A percentile compares a stretch with the other conserved stretches of the same genome.
Evolutionary conservation across 805 yeast species (phyloP).

Genomic region (Phaffomyces antillensis): DNA sequence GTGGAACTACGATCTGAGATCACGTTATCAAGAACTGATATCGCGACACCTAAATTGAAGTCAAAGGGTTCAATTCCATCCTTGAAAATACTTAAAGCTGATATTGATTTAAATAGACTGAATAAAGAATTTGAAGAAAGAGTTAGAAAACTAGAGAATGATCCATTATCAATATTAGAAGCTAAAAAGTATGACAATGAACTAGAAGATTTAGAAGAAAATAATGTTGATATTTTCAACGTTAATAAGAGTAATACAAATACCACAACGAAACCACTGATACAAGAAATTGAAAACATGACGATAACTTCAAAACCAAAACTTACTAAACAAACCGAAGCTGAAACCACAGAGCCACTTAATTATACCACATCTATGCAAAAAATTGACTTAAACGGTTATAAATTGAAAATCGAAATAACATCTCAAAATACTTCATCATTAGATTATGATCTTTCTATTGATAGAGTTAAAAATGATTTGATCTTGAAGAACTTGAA

Average conservation of each 20-base stretch:
- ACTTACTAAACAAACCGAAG: not conserved
- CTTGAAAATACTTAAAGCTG: constrained; percentile 39
- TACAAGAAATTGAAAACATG: constrained; percentile 45
- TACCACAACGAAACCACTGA: constrained; percentile 33
- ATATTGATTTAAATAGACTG: constrained; percentile 32
- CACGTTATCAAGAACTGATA: constrained; percentile 51
- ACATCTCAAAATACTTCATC: constrained; percentile 27
- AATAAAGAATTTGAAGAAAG: constrained; percentile 28
- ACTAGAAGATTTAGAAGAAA: constrained; percentile 12
- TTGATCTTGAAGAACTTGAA: constrained; percentile 28
- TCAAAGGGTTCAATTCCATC: constrained; percentile 55
- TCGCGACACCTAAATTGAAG: constrained; percentile 62
- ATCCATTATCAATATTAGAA: constrained; percentile 36
- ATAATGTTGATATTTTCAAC: constrained; percentile 17
- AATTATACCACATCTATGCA: constrained; percentile 24
- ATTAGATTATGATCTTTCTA: constrained; percentile 27
- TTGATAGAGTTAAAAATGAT: constrained; percentile 23
- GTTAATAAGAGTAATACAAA: not conserved
- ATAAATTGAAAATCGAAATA: constrained; percentile 30
- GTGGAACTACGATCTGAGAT: constrained; percentile 51
- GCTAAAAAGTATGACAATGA: constrained; percentile 28
- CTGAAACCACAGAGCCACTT: constrained; percentile 8
- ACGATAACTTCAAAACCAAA: constrained; percentile 2
- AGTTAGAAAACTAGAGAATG: constrained; percentile 31
- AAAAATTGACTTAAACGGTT: constrained; percentile 22